Percentiles rank a stretch among this genome's conserved stretches.
Evolutionary conservation across 2,329 filamentous ascomycete genomes (phyloP).

Genomic region (Penicillium sp.): DNA sequence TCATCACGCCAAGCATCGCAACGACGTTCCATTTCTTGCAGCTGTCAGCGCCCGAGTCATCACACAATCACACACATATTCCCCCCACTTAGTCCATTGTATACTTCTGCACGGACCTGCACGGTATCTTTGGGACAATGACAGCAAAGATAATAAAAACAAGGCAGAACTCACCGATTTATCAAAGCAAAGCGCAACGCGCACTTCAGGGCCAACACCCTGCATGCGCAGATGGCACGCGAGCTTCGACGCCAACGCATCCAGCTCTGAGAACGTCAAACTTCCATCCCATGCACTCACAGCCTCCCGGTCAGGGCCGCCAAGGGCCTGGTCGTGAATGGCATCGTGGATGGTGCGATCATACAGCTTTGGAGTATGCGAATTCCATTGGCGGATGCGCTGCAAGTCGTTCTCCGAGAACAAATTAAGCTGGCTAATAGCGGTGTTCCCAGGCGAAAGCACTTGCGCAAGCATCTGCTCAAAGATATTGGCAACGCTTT

Average conservation of each 20-base stretch:
- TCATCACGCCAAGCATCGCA: slow-evolving; percentile 50
- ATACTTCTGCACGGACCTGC: background rate
- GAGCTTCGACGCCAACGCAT: slow-evolving; percentile 45
- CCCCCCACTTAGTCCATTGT: background rate
- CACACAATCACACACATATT: slow-evolving; percentile 7
- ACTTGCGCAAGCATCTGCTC: slow-evolving; percentile 59
- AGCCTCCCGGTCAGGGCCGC: slow-evolving; percentile 40
- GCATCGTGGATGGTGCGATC: slow-evolving; percentile 49
- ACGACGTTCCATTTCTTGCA: slow-evolving; percentile 51
- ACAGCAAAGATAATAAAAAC: background rate
- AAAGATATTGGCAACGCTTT: slow-evolving; percentile 60
- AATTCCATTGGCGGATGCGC: slow-evolving; percentile 61
- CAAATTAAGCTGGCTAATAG: slow-evolving; percentile 57
- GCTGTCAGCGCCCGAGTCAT: slow-evolving; percentile 19
- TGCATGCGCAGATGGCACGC: slow-evolving; percentile 46
- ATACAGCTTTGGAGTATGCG: slow-evolving; percentile 48
- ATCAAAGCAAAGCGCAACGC: slow-evolving; percentile 50
- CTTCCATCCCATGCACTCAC: slow-evolving; percentile 50
- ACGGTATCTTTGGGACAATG: background rate
- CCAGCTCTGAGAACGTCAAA: slow-evolving; percentile 46
- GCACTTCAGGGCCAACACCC: slow-evolving; percentile 48
- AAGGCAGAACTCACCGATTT: slow-evolving; percentile 45
- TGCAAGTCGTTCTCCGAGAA: slow-evolving; percentile 63
- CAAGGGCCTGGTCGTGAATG: slow-evolving; percentile 47
- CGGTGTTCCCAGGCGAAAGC: slow-evolving; percentile 50